phyloP scores from a whole-genome alignment of 495 filamentous ascomycete species.

The Aspergillus steynii region DNA sequence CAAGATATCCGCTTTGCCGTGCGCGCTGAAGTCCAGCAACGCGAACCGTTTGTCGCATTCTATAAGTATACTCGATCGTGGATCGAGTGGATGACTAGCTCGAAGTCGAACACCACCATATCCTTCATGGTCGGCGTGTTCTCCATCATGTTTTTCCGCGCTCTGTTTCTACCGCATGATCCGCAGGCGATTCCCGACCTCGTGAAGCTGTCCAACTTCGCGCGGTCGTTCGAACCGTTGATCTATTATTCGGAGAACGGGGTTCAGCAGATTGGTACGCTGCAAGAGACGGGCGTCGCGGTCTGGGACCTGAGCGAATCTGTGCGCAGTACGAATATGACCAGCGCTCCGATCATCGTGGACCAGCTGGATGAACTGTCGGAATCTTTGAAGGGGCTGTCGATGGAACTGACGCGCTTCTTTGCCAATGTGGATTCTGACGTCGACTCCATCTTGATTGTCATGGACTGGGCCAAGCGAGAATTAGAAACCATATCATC shows the following conservation, averaged over 20 bases:
- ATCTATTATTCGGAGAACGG: conserved; percentile 92
- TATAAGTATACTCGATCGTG: conserved; percentile 61
- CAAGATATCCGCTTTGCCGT: conserved; percentile 84
- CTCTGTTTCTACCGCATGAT: conserved; percentile 65
- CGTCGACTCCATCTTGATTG: conserved; percentile 84
- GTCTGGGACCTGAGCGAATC: conserved; percentile 92
- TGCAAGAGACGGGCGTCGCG: conserved; percentile 86
- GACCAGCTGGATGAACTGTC: conserved; percentile 78
- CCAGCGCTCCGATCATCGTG: conserved; percentile 80
- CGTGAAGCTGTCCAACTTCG: conserved; percentile 84
- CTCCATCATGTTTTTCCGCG: conserved; percentile 59
- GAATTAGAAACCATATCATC: conserved; percentile 64
- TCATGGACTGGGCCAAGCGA: conserved; percentile 92
- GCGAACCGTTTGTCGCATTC: conserved; percentile 79
- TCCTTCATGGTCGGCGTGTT: conserved; percentile 58
- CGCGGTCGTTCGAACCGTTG: conserved; percentile 84
- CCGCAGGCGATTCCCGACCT: conserved; percentile 78
- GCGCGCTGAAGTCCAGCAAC: conserved; percentile 82
- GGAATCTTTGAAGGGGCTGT: conserved; percentile 77
- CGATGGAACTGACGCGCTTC: conserved; percentile 80
- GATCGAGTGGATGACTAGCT: conserved; percentile 52
- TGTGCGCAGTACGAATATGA: conserved; percentile 86
- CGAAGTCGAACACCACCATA: conserved; percentile 66
- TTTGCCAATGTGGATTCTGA: conserved; percentile 91
- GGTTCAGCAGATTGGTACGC: conserved; percentile 75